These are phyloP conservation scores for Orbilia brochopaga DNA, from an alignment of 2,329 filamentous ascomycete genomes.

Conservation along the genomic window DNA sequence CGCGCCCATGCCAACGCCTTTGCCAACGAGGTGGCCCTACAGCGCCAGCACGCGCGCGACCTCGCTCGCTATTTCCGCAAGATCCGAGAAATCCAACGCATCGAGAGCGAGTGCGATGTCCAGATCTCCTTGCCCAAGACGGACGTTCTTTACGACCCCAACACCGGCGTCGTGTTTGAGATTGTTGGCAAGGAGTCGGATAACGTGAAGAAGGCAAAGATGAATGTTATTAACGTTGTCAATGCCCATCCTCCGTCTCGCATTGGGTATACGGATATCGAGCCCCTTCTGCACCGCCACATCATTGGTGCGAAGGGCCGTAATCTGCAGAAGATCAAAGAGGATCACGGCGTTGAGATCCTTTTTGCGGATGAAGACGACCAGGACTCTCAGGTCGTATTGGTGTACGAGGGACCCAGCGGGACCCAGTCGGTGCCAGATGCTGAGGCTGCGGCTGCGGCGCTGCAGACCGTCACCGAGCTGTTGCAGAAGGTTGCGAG, in stretches of 20 bases:
- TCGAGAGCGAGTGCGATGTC: constrained; percentile 66
- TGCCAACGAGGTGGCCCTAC: constrained; percentile 63
- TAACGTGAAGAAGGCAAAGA: constrained; percentile 50
- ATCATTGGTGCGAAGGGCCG: constrained; percentile 72
- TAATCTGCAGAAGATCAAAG: constrained; percentile 70
- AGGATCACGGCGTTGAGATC: constrained; percentile 69
- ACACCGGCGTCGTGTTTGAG: constrained; percentile 49
- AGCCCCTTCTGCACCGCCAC: constrained; percentile 80
- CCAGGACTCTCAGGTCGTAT: constrained; percentile 60
- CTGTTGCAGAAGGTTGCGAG: constrained; percentile 64
- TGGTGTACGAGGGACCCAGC: constrained; percentile 62
- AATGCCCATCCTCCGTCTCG: constrained; percentile 75
- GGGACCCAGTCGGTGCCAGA: constrained; percentile 64
- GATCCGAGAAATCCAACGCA: constrained; percentile 77
- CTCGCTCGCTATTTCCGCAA: constrained; percentile 86
- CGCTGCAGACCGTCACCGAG: constrained; percentile 66
- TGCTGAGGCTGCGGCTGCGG: constrained; percentile 64
- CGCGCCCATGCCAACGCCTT: constrained; percentile 77
- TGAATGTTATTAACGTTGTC: constrained; percentile 71
- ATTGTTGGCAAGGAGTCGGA: constrained; percentile 76
- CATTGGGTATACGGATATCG: constrained; percentile 70
- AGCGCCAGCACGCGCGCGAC: constrained; percentile 77
- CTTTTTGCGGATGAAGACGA: constrained; percentile 61
- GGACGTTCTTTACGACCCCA: constrained; percentile 52
- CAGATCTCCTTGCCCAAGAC: constrained; percentile 63